phyloP scores from a whole-genome alignment of 1,139 yeast species.

The Blastobotrys malaysiensis region DNA sequence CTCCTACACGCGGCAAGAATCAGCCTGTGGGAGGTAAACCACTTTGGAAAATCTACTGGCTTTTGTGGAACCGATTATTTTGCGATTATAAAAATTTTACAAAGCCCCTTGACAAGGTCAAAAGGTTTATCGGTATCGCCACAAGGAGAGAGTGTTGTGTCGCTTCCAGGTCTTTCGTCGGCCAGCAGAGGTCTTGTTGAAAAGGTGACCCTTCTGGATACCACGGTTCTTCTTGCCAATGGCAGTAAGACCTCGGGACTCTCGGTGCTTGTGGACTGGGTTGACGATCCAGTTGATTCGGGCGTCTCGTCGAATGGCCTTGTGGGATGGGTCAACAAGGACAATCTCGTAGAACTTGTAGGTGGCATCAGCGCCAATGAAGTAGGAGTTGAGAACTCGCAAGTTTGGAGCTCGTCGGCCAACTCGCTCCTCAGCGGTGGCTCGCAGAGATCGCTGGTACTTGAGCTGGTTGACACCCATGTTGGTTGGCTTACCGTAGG shows the following conservation, averaged over 20 bases:
- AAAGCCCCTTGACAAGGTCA: constrained; percentile 1
- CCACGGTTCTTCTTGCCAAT: constrained; percentile 99
- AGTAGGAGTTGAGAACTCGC: constrained; percentile 99
- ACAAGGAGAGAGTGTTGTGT: constrained; percentile 96
- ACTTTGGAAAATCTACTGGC: not conserved
- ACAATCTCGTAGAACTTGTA: constrained; percentile 99
- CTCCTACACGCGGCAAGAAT: too few relatives aligned
- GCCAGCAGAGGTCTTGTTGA: constrained; percentile 87
- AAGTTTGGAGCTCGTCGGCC: constrained; percentile 98
- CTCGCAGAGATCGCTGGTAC: constrained; percentile 97
- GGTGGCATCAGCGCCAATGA: constrained; percentile 99
- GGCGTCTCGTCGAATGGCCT: constrained; percentile 98
- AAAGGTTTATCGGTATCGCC: constrained; percentile 80
- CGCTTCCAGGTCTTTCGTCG: constrained; percentile 99
- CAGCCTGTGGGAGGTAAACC: too few relatives aligned
- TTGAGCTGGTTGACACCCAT: constrained; percentile 99
- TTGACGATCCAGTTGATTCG: constrained; percentile 99
- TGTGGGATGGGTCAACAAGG: constrained; percentile 95
- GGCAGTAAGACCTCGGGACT: constrained; percentile 97
- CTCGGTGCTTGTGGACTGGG: constrained; percentile 99
- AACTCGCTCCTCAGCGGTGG: constrained; percentile 99
- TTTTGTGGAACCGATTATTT: not conserved
- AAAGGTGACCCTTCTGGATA: constrained; percentile 99
- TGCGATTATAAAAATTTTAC: constrained; percentile 32
- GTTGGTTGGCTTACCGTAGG: constrained; percentile 99